Evolutionary conservation across 768 basidiomycete genomes (phyloP).

Genomic region (Steccherinum ochraceum): DNA sequence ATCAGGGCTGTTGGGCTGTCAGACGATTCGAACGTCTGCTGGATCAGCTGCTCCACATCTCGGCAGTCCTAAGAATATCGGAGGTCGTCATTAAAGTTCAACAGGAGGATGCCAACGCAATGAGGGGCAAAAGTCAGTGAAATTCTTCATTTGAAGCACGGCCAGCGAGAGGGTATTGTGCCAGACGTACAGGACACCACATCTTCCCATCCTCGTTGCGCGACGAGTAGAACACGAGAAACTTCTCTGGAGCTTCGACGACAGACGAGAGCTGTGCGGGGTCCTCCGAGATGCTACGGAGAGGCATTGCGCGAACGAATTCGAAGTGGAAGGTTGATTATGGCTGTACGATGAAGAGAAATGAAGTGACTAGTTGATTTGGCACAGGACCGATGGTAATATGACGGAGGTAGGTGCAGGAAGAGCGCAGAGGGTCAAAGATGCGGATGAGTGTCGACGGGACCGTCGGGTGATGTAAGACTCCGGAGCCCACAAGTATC

Average conservation of each 20-base stretch:
- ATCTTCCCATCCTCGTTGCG: constrained; percentile 47
- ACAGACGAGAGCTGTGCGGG: constrained; percentile 31
- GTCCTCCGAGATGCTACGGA: constrained; percentile 33
- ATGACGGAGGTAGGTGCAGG: too few species aligned
- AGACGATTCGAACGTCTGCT: constrained; percentile 39
- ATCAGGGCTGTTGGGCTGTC: constrained; percentile 48
- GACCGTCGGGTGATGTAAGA: too few species aligned
- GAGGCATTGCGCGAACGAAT: too few species aligned
- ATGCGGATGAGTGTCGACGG: too few species aligned
- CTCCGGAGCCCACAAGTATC: too few species aligned
- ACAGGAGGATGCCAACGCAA: constrained; percentile 1
- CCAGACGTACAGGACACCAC: constrained; percentile 63
- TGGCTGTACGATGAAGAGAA: too few species aligned
- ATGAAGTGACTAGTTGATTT: too few species aligned
- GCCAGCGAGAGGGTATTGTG: constrained; percentile 10
- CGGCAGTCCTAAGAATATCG: constrained; percentile 49
- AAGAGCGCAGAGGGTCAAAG: too few species aligned
- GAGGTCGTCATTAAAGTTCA: constrained; percentile 12
- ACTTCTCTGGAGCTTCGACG: constrained; percentile 38
- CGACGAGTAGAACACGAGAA: constrained; percentile 68
- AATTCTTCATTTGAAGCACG: too few species aligned
- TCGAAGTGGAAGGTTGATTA: too few species aligned
- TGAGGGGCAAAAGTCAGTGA: too few species aligned
- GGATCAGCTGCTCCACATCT: constrained; percentile 50
- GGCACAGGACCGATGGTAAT: too few species aligned